Base-by-base conservation (phyloP, 2,329 filamentous ascomycete genomes). In the Rhinocladiella similis region DNA sequence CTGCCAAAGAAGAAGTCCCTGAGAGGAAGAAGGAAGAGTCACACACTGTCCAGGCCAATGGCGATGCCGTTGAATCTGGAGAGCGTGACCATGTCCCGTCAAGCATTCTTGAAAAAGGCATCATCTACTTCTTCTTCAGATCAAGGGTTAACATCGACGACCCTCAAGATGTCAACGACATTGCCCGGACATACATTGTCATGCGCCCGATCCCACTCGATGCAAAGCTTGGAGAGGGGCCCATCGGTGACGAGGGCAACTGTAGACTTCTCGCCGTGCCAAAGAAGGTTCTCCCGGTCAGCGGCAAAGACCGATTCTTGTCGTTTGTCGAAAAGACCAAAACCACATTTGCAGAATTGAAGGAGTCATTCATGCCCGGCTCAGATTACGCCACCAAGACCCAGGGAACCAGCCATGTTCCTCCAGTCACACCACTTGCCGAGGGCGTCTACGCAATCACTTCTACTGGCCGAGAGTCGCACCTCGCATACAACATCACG, bases 81-180 rank as follows among this genome's bases (percentile, higher is more conserved):
- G 78, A 80, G 64, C 20, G 25, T 46, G 71, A 79, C 43, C 72
- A 75, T 1, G 71, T 81, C 38, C 77, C 84, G 1, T 83, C 81
- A 5, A 85, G 77, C 57, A 84, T 96, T 20, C 79, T 95, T 2
- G 91, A 97, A 68, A 96, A 94, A 67, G 91, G 91, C 3, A 82
- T 94, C 65, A 86, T 96, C 64, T 96, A 96, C 77, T 96, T 96
- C 80, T 95, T 96, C 77, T 87, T 88, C 66, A 86, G 91, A 16
- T 85, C 85, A 6, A 86, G 90, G 12, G 89, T 96, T 36, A 83
- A 84, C 49, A 80, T 89, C 22, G 83, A 90, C 3, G 80, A 89
- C 5, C 86, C 90, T 0, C 80, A 86, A 16, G 80, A 81, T 45
- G 78, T 93, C 1, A 74, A 81, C 39, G 91, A 96, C 50, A 82